Evolutionary conservation across 1,284 basidiomycete species (phyloP).

Genomic region (Trichosporon sp.): DNA sequence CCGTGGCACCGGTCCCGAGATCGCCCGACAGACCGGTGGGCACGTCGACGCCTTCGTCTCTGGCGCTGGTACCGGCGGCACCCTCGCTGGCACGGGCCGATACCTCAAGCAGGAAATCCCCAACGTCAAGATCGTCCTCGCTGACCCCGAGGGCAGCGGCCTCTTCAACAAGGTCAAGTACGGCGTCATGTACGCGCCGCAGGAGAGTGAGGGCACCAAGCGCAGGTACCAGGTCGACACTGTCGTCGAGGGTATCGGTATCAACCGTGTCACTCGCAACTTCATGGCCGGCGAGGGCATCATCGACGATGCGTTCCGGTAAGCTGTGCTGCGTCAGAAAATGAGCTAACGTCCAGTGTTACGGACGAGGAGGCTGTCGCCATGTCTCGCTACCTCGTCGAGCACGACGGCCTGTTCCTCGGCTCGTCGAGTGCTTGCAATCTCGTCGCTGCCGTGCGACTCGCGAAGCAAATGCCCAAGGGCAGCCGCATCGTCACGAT

Average conservation of each 20-base stretch:
- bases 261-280: slow-evolving; percentile 61
- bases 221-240: slow-evolving; percentile 74
- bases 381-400: slow-evolving; percentile 84
- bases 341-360: slow-evolving; percentile 55
- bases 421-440: slow-evolving; percentile 97
- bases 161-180: slow-evolving; percentile 90
- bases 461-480: slow-evolving; percentile 60
- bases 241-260: slow-evolving; percentile 68
- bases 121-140: slow-evolving; percentile 65
- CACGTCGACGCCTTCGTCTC: slow-evolving; percentile 78
- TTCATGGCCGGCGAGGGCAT: slow-evolving; percentile 71
- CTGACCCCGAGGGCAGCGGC: slow-evolving; percentile 88
- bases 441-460: slow-evolving; percentile 76
- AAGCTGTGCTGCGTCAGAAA: slow-evolving; percentile 13
- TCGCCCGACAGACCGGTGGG: slow-evolving; percentile 87
- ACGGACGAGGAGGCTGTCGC: slow-evolving; percentile 83
- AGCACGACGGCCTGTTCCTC: slow-evolving; percentile 86
- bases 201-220: slow-evolving; percentile 92
- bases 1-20: slow-evolving; percentile 86
- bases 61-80: slow-evolving; percentile 96
- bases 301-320: slow-evolving; percentile 84
- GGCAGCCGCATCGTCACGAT: slow-evolving; percentile 75
- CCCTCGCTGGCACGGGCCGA: slow-evolving; percentile 76
- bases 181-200: slow-evolving; percentile 88
- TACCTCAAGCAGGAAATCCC: slow-evolving; percentile 57